Percentiles rank a stretch among this genome's conserved stretches.
phyloP scores from a whole-genome alignment of 2,329 filamentous ascomycete genomes.

The Microdochium paspali region DNA sequence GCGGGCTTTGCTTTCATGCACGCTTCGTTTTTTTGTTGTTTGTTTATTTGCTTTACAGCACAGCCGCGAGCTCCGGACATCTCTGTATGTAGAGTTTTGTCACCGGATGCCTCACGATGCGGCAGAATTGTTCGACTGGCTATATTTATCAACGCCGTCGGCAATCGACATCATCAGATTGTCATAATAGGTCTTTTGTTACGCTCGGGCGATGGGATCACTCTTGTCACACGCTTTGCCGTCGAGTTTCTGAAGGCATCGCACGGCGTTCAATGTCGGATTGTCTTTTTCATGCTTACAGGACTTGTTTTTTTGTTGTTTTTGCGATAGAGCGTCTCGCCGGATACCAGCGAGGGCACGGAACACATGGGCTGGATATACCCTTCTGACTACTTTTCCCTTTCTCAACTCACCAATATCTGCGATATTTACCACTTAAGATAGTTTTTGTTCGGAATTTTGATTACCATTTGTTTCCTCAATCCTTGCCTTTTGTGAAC shows the following conservation, averaged over 20 bases:
- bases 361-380: background rate
- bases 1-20: too few relatives aligned
- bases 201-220: conserved; percentile 1
- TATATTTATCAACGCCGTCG: background rate
- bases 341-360: background rate
- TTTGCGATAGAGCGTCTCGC: background rate
- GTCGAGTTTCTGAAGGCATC: conserved; percentile 1
- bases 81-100: background rate
- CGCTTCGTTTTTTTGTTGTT: background rate
- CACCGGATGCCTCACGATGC: background rate
- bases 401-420: background rate
- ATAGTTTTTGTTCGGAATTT: too few relatives aligned
- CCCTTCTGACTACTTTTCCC: background rate
- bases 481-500: too few relatives aligned
- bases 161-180: background rate
- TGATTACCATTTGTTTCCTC: too few relatives aligned
- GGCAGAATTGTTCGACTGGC: background rate
- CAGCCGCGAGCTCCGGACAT: background rate
- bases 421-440: background rate
- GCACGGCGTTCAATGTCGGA: background rate
- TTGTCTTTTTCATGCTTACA: background rate
- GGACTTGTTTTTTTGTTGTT: background rate
- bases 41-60: background rate
- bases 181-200: background rate
- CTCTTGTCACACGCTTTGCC: background rate